Percentiles rank a stretch among this genome's conserved stretches.
phyloP scores from a whole-genome alignment of 148 eudicot species.

The Rhododendron mucronatum region DNA sequence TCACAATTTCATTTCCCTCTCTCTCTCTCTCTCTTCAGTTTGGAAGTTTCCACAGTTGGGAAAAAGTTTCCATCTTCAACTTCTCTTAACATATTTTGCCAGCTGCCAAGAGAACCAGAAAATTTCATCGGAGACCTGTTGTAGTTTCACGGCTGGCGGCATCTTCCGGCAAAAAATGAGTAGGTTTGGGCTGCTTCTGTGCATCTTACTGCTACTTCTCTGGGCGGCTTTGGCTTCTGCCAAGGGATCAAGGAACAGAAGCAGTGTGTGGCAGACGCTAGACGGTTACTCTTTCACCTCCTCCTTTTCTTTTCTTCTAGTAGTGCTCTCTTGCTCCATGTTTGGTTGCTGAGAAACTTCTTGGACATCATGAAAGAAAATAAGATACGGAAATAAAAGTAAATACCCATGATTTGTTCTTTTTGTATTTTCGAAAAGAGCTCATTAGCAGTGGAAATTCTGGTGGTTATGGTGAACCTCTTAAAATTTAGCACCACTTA shows the following conservation, averaged over 20 bases:
- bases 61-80: not conserved
- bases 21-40: not conserved
- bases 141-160: not conserved
- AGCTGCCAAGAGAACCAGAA: not conserved
- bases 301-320: not conserved
- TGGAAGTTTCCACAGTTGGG: not conserved
- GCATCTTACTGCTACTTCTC: constrained; percentile 13
- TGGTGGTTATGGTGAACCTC: not conserved
- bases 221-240: constrained; percentile 21
- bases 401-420: not conserved
- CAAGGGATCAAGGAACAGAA: constrained; percentile 19
- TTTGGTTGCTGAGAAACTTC: not conserved
- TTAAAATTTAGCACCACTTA: not conserved
- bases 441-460: not conserved
- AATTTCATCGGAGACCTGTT: not conserved
- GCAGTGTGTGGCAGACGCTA: constrained; percentile 30
- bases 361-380: not conserved
- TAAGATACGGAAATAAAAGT: not conserved
- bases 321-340: not conserved
- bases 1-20: not conserved
- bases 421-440: not conserved
- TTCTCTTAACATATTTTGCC: not conserved
- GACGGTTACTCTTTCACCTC: constrained; percentile 19
- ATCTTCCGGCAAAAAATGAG: constrained; percentile 15
- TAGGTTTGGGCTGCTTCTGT: constrained; percentile 7